Evolutionary conservation across 345 rosid species (phyloP).

Genomic region (Hibiscus tridactylites): DNA sequence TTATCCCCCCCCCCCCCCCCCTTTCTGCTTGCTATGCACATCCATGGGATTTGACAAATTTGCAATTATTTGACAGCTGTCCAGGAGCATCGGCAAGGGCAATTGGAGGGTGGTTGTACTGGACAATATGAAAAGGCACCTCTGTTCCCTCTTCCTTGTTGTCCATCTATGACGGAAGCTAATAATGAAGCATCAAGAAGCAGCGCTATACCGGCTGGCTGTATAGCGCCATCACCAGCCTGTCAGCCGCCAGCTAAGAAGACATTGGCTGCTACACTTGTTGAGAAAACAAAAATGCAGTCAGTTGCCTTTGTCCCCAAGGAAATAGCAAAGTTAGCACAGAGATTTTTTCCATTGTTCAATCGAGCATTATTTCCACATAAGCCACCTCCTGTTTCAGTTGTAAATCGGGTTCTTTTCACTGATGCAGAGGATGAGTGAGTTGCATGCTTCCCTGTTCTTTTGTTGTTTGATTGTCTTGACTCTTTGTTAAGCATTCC

Average conservation of each 20-base stretch:
- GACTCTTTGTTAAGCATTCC: background rate
- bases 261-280: slow-evolving; percentile 76
- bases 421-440: slow-evolving; percentile 96
- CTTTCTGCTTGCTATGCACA: slow-evolving; percentile 10
- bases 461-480: slow-evolving; percentile 1
- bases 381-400: slow-evolving; percentile 74
- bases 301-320: slow-evolving; percentile 80
- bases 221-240: slow-evolving; percentile 24
- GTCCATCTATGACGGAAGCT: slow-evolving; percentile 26
- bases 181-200: slow-evolving; percentile 31
- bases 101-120: slow-evolving; percentile 47
- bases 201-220: slow-evolving; percentile 20
- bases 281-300: slow-evolving; percentile 73
- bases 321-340: slow-evolving; percentile 68
- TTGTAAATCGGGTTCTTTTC: slow-evolving; percentile 76
- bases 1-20: background rate
- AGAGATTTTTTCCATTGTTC: slow-evolving; percentile 51
- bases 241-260: slow-evolving; percentile 53
- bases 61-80: slow-evolving; percentile 43
- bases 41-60: slow-evolving; percentile 2
- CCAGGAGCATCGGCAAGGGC: slow-evolving; percentile 46
- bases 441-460: slow-evolving; percentile 27
- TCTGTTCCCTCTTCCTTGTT: slow-evolving; percentile 47
- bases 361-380: slow-evolving; percentile 73
- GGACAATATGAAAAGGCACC: slow-evolving; percentile 51